Percentiles rank a stretch among this genome's conserved stretches.
phyloP scores from a whole-genome alignment of 2,329 filamentous ascomycete species.

The Cercospora sp. region DNA sequence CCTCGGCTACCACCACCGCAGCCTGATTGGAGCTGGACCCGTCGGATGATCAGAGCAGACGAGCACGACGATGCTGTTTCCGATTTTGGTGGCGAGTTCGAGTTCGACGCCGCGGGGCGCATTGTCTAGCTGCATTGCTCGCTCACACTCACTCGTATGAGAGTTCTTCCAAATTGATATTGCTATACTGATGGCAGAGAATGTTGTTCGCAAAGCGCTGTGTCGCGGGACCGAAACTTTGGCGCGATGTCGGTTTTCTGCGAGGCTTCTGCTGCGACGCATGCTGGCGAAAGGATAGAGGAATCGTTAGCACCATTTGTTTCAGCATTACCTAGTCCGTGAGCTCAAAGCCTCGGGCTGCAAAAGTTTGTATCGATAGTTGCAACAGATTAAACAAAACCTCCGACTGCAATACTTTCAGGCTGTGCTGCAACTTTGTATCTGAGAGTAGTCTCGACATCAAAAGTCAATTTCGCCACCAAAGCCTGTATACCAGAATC shows the following conservation, averaged over 20 bases:
- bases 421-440: background rate
- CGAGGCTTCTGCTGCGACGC: too few species aligned
- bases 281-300: too few species aligned
- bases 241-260: background rate
- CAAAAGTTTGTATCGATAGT: slow-evolving; percentile 1
- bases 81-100: too few species aligned
- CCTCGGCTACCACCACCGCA: too few species aligned
- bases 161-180: background rate
- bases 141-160: background rate
- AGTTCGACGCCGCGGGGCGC: background rate
- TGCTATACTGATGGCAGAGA: background rate
- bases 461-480: background rate
- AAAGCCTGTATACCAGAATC: background rate
- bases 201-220: background rate
- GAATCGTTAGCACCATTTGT: background rate
- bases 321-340: background rate
- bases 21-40: too few species aligned
- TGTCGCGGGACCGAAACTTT: background rate
- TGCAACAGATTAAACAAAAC: slow-evolving; percentile 16
- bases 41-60: background rate
- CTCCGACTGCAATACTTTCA: background rate
- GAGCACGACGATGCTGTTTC: background rate
- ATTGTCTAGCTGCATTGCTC: background rate
- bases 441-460: background rate
- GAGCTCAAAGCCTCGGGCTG: background rate